Evolutionary conservation across 2,329 filamentous ascomycete species (phyloP).

Genomic region (Pseudogymnoascus sp.): DNA sequence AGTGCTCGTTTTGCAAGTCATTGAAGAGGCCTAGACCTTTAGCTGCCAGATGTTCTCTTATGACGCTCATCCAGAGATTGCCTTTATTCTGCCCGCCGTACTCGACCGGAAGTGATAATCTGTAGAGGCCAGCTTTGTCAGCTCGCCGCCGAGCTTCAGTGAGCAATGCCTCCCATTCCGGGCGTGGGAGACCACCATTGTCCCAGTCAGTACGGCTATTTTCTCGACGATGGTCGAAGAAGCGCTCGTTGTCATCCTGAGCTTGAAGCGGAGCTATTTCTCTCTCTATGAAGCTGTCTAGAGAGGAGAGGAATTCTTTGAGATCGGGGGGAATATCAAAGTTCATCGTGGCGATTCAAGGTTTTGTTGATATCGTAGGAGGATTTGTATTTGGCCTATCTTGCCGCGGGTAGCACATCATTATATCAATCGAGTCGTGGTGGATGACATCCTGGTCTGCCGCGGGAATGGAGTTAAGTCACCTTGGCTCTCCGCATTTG

Average conservation of each 20-base stretch:
- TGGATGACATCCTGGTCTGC: neutral
- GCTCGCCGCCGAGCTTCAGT: conserved; percentile 39
- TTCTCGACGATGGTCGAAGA: conserved; percentile 58
- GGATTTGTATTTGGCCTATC: neutral
- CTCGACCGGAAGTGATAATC: conserved; percentile 46
- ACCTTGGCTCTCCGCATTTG: neutral
- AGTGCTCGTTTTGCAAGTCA: conserved; percentile 56
- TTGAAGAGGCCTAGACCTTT: conserved; percentile 54
- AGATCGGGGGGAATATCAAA: conserved; percentile 47
- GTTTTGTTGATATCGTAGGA: conserved; percentile 11
- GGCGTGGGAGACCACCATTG: conserved; percentile 39
- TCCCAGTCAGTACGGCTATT: conserved; percentile 52
- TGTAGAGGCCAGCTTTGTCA: conserved; percentile 51
- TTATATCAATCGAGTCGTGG: neutral
- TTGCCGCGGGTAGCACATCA: neutral
- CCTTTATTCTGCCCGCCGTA: conserved; percentile 42
- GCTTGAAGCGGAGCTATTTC: conserved; percentile 47
- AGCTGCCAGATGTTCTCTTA: conserved; percentile 49
- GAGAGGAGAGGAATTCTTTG: conserved; percentile 35
- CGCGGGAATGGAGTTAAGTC: neutral
- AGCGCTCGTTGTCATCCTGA: conserved; percentile 52
- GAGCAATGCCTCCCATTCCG: conserved; percentile 51
- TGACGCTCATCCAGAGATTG: conserved; percentile 56
- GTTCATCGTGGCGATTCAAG: conserved; percentile 34
- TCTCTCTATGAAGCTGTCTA: conserved; percentile 48